These are phyloP conservation scores for Naganishia randhawae DNA, from an alignment of 768 basidiomycete genomes.

Conservation along the genomic window DNA sequence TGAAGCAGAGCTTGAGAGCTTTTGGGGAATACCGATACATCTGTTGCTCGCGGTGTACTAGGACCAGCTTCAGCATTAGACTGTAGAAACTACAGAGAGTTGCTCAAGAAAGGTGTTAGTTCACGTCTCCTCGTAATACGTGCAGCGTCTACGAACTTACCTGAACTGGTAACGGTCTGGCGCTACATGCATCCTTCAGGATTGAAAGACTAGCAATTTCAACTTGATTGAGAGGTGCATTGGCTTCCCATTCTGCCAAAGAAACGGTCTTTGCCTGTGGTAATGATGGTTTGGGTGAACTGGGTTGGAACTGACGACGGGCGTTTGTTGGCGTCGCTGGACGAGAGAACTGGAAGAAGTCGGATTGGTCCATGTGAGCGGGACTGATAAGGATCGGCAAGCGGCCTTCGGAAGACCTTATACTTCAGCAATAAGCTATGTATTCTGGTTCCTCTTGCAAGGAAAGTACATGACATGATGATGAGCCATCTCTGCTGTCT, in stretches of 20 bases:
- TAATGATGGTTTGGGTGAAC: conserved; percentile 17
- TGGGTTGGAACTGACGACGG: conserved; percentile 20
- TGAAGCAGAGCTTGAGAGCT: conserved; percentile 23
- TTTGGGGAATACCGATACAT: conserved; percentile 1
- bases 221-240: conserved; percentile 68
- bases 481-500: no score
- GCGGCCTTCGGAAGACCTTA: neutral
- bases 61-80: conserved; percentile 10
- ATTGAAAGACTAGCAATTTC: conserved; percentile 64
- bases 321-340: conserved; percentile 15
- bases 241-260: conserved; percentile 87
- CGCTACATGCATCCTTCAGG: conserved; percentile 63
- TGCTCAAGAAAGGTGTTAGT: neutral
- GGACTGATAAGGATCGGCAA: neutral
- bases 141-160: conserved; percentile 52
- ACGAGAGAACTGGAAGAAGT: conserved; percentile 19
- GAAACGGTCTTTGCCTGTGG: conserved; percentile 32
- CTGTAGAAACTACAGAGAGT: conserved; percentile 2
- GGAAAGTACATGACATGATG: no score
- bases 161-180: conserved; percentile 67
- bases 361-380: conserved; percentile 22
- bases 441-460: neutral
- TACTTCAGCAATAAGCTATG: neutral
- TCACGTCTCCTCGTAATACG: neutral
- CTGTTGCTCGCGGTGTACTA: conserved; percentile 17